These are phyloP conservation scores for Stagonosporopsis vannaccii DNA, from an alignment of 2,329 filamentous ascomycete species.

Conservation along the genomic window DNA sequence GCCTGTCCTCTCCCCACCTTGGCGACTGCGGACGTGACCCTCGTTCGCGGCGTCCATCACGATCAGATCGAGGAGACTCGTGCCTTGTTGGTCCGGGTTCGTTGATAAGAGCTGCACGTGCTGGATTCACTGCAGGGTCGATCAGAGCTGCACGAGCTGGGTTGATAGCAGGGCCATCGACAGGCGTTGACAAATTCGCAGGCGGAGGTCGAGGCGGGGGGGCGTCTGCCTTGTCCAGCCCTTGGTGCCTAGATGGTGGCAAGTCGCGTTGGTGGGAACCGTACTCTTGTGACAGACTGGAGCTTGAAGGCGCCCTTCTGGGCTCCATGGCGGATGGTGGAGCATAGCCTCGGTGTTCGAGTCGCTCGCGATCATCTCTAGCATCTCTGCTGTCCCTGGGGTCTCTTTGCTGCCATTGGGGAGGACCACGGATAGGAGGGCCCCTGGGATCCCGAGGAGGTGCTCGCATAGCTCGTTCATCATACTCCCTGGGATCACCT, in stretches of 20 bases:
- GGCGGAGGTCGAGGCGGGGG: conserved; percentile 27
- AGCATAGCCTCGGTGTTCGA: conserved; percentile 39
- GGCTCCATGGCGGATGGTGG: conserved; percentile 27
- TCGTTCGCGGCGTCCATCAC: conserved; percentile 42
- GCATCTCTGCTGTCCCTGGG: conserved; percentile 38
- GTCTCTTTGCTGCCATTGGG: conserved; percentile 39
- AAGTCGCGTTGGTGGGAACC: conserved; percentile 37
- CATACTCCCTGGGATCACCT: conserved; percentile 45
- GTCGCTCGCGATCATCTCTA: conserved; percentile 40
- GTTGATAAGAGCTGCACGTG: conserved; percentile 53
- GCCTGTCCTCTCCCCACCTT: conserved; percentile 34
- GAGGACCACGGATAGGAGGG: conserved; percentile 30
- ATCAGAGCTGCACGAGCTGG: conserved; percentile 56
- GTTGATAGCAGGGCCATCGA: conserved; percentile 46
- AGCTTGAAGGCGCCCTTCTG: conserved; percentile 34
- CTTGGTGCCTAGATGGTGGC: conserved; percentile 25
- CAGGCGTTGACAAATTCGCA: conserved; percentile 20
- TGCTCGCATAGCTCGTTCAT: conserved; percentile 46
- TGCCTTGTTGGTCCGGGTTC: conserved; percentile 37
- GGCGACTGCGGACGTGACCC: conserved; percentile 41
- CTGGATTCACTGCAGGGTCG: conserved; percentile 49
- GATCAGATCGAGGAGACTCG: conserved; percentile 38
- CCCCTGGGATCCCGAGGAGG: conserved; percentile 40
- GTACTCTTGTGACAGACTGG: conserved; percentile 34
- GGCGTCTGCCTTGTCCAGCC: conserved; percentile 32